These are phyloP conservation scores for Fusarium sp. DNA, from an alignment of 2,329 filamentous ascomycete species.

Conservation along the genomic window DNA sequence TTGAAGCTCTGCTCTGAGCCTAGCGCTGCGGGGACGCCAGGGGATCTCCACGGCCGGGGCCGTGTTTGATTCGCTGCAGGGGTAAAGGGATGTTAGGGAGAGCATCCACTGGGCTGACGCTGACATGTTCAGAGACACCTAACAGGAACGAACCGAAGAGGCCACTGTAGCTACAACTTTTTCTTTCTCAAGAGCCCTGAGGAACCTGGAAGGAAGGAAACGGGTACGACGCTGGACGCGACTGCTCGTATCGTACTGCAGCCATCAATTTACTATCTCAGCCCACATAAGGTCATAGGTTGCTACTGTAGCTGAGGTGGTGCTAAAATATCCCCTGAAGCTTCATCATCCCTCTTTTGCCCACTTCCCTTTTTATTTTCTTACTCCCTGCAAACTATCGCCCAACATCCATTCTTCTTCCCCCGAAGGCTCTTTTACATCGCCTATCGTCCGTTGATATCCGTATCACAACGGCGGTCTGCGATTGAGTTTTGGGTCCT, in stretches of 20 bases:
- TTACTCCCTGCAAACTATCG: slow-evolving; percentile 25
- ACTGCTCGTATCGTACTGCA: slow-evolving; percentile 20
- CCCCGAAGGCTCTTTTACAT: slow-evolving; percentile 13
- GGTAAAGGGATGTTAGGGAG: slow-evolving; percentile 11
- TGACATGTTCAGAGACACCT: slow-evolving; percentile 14
- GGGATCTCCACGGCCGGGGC: slow-evolving; percentile 30
- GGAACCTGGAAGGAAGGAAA: neutral
- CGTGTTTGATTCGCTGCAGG: slow-evolving; percentile 34
- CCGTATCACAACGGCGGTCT: slow-evolving; percentile 24
- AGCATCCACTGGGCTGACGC: slow-evolving; percentile 28
- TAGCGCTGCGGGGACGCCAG: slow-evolving; percentile 28
- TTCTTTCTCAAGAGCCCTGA: neutral
- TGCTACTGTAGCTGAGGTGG: neutral
- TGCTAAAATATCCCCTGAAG: slow-evolving; percentile 39
- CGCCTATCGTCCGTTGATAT: slow-evolving; percentile 17
- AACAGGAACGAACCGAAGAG: slow-evolving; percentile 42
- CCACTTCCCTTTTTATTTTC: slow-evolving; percentile 22
- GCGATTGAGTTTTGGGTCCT: slow-evolving; percentile 28
- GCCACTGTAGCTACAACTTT: slow-evolving; percentile 52
- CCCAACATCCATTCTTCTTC: slow-evolving; percentile 3
- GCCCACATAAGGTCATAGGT: slow-evolving; percentile 15
- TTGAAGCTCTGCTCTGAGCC: slow-evolving; percentile 27
- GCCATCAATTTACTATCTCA: slow-evolving; percentile 18
- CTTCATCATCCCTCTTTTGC: slow-evolving; percentile 30
- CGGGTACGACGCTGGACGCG: slow-evolving; percentile 16